These are phyloP conservation scores for Fusarium haematococcum DNA, from an alignment of 2,329 filamentous ascomycete genomes.

Conservation along the genomic window DNA sequence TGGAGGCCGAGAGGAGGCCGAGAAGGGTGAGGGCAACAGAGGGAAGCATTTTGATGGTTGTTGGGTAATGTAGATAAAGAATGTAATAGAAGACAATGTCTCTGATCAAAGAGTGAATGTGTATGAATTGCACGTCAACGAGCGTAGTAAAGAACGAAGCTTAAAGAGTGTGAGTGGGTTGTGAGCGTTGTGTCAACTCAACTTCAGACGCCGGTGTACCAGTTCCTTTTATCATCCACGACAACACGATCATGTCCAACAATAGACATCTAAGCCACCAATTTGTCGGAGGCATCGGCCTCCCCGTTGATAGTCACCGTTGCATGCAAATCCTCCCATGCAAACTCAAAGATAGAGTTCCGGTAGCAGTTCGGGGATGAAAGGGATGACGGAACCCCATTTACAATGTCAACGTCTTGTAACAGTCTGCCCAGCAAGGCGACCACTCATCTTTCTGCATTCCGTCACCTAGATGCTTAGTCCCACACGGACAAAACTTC, in stretches of 20 bases:
- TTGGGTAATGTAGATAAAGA: not conserved
- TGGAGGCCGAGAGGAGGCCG: slow-evolving; percentile 28
- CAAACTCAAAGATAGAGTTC: not conserved
- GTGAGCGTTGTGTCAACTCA: not conserved
- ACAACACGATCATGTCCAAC: not conserved
- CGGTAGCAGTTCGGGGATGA: not conserved
- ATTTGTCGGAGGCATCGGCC: not conserved
- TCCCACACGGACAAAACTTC: not conserved
- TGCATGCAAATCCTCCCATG: not conserved
- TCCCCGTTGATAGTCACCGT: not conserved
- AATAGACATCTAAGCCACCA: not conserved
- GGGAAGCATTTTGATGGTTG: slow-evolving; percentile 27
- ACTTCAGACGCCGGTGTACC: not conserved
- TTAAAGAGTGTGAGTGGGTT: not conserved
- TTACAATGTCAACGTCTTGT: not conserved
- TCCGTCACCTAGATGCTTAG: not conserved
- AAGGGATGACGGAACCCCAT: not conserved
- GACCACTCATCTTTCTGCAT: not conserved
- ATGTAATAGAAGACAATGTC: not conserved
- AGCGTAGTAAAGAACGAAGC: not conserved
- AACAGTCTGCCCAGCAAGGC: not conserved
- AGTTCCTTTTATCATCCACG: not conserved
- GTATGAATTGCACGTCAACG: not conserved
- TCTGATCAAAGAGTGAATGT: slow-evolving; percentile 2
- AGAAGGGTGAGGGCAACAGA: slow-evolving; percentile 26